Percentiles rank a stretch among this genome's conserved stretches.
Conservation (phyloP, 2,329 filamentous ascomycete species). For the Sarocladium brachiariae region DNA sequence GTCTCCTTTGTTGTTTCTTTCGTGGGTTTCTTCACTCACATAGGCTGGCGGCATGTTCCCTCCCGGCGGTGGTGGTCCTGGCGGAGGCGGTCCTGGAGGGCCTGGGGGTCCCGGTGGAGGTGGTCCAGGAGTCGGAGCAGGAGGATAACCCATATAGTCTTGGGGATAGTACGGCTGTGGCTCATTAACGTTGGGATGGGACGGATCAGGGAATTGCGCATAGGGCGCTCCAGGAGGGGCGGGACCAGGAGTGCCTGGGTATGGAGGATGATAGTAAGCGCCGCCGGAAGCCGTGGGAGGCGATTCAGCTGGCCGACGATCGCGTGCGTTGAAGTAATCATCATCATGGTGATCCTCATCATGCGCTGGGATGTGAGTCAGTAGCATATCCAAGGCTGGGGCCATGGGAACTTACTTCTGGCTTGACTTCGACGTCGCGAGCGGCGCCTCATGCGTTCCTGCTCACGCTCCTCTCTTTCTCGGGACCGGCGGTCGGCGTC, state of each 20-base stretch:
- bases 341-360: slow-evolving; percentile 24
- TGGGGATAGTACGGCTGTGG: slow-evolving; percentile 35
- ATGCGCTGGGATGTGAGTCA: slow-evolving; percentile 15
- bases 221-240: slow-evolving; percentile 21
- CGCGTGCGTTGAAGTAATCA: slow-evolving; percentile 30
- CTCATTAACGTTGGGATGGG: slow-evolving; percentile 26
- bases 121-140: slow-evolving; percentile 22
- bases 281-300: slow-evolving; percentile 46
- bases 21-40: slow-evolving; percentile 30
- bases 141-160: slow-evolving; percentile 34
- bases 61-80: slow-evolving; percentile 25
- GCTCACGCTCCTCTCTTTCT: slow-evolving; percentile 10
- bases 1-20: slow-evolving; percentile 18
- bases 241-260: slow-evolving; percentile 24
- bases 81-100: slow-evolving; percentile 23
- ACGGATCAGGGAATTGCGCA: slow-evolving; percentile 30
- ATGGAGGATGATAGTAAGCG: slow-evolving; percentile 37
- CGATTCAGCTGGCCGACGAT: slow-evolving; percentile 21
- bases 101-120: slow-evolving; percentile 18
- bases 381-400: neutral
- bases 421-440: neutral
- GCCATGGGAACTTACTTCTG: neutral
- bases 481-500: slow-evolving; percentile 13
- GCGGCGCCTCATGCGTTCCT: slow-evolving; percentile 5
- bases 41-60: slow-evolving; percentile 31